Percentiles rank a stretch among this genome's conserved stretches.
Conservation (phyloP, 257 asterid species). For the Solanum rostratum region DNA sequence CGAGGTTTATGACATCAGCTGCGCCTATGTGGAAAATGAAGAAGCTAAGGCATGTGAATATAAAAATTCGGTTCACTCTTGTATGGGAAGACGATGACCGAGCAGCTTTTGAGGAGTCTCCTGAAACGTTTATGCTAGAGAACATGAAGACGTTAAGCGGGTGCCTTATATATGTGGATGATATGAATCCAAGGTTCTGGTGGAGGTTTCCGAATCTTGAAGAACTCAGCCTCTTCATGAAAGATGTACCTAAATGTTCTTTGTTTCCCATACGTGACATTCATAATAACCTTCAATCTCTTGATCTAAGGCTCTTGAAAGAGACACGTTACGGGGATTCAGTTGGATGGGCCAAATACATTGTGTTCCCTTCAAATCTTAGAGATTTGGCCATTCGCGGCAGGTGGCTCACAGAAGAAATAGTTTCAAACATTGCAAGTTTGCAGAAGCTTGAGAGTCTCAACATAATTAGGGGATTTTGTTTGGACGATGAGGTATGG, state of each 20-base stretch:
- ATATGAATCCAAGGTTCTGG: not conserved
- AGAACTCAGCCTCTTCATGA: not conserved
- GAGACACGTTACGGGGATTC: not conserved
- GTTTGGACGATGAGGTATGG: not conserved
- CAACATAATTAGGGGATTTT: fast-evolving
- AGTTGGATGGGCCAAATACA: not conserved
- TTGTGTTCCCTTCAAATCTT: not conserved
- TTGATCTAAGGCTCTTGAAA: not conserved
- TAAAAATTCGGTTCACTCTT: not conserved
- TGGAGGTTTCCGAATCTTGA: not conserved
- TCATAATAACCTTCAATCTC: not conserved
- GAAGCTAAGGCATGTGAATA: not conserved
- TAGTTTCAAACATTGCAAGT: not conserved
- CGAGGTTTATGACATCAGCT: not conserved
- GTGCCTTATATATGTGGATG: fast-evolving
- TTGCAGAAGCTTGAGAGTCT: not conserved
- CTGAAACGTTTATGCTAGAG: not conserved
- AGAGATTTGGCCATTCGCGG: not conserved
- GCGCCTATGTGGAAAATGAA: not conserved
- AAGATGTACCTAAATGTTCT: not conserved
- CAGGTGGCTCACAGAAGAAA: not conserved
- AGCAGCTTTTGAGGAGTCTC: not conserved
- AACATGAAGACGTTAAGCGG: not conserved
- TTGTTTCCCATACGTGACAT: not conserved
- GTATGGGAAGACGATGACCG: not conserved